A percentile compares a stretch with the other conserved stretches of the same genome.
Evolutionary conservation across 2,329 filamentous ascomycete species (phyloP).

Genomic region (Catunica adiposa): DNA sequence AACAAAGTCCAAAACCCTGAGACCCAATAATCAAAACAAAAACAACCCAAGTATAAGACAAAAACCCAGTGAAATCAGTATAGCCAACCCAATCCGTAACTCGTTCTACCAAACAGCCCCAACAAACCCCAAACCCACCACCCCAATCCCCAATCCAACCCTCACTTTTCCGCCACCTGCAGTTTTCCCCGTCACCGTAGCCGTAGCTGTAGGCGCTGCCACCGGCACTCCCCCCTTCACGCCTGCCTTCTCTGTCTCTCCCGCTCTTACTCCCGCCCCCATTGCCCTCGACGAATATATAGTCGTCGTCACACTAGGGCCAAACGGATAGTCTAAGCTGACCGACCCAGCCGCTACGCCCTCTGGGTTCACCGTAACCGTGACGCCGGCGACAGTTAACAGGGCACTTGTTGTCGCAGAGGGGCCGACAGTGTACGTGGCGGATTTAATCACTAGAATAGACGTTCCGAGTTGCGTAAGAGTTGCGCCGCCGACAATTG

Average conservation of each 20-base stretch:
- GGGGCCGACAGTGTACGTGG: slow-evolving; percentile 35
- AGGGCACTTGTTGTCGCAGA: slow-evolving; percentile 29
- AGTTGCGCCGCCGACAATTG: slow-evolving; percentile 36
- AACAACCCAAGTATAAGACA: too few relatives aligned
- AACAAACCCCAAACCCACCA: not conserved
- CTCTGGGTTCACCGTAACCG: slow-evolving; percentile 32
- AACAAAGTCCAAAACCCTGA: too few relatives aligned
- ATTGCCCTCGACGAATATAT: slow-evolving; percentile 25
- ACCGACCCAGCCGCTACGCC: slow-evolving; percentile 33
- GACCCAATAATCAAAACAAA: too few relatives aligned
- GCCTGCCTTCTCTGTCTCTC: not conserved
- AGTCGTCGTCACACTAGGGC: slow-evolving; percentile 21
- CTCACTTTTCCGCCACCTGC: not conserved
- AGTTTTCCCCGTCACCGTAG: not conserved
- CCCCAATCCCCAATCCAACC: not conserved
- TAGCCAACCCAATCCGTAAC: too few relatives aligned
- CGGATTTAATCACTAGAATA: slow-evolving; percentile 32
- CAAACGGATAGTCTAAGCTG: slow-evolving; percentile 31
- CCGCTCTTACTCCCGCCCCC: slow-evolving; percentile 7
- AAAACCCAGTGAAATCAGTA: too few relatives aligned
- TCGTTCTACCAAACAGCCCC: too few relatives aligned
- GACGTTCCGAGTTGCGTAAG: slow-evolving; percentile 33
- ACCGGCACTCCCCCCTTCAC: not conserved
- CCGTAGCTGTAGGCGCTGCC: not conserved
- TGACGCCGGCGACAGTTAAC: slow-evolving; percentile 26